Conservation (phyloP, 1,284 basidiomycete genomes). For the Flammula alnicola region DNA sequence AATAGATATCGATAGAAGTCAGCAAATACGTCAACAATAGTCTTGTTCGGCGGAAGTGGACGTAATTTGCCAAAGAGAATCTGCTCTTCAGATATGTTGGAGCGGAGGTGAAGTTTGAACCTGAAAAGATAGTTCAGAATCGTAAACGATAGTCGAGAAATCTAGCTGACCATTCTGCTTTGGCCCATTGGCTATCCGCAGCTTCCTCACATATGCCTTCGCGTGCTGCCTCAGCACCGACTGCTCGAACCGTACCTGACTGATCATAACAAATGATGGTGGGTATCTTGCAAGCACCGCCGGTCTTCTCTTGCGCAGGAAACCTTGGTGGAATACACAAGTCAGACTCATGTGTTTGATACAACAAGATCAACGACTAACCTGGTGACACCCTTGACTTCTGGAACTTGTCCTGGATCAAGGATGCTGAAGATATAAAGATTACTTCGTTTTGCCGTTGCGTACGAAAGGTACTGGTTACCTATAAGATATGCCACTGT, state of each 20-base stretch:
- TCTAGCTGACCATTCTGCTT: constrained; percentile 19
- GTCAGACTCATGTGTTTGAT: no score
- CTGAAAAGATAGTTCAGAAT: constrained; percentile 11
- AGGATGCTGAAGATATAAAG: constrained; percentile 28
- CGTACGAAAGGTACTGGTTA: no score
- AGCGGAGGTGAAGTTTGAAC: no score
- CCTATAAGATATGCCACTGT: no score
- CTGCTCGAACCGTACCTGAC: constrained; percentile 16
- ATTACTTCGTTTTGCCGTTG: no score
- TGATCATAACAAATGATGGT: no score
- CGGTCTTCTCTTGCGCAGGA: constrained; percentile 19
- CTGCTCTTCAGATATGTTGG: constrained; percentile 1
- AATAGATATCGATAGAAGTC: constrained; percentile 54
- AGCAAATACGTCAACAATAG: constrained; percentile 45
- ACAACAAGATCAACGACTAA: no score
- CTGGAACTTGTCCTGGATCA: constrained; percentile 29
- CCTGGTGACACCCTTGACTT: constrained; percentile 31
- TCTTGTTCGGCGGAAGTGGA: constrained; percentile 45
- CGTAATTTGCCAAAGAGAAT: constrained; percentile 10
- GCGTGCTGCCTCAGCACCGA: constrained; percentile 20
- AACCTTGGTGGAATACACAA: background rate
- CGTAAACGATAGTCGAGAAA: background rate
- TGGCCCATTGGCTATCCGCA: no score
- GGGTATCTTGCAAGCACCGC: no score
- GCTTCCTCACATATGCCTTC: constrained; percentile 20